Conservation (phyloP, 495 filamentous ascomycete genomes). For the Hypoxylon fuscum region DNA sequence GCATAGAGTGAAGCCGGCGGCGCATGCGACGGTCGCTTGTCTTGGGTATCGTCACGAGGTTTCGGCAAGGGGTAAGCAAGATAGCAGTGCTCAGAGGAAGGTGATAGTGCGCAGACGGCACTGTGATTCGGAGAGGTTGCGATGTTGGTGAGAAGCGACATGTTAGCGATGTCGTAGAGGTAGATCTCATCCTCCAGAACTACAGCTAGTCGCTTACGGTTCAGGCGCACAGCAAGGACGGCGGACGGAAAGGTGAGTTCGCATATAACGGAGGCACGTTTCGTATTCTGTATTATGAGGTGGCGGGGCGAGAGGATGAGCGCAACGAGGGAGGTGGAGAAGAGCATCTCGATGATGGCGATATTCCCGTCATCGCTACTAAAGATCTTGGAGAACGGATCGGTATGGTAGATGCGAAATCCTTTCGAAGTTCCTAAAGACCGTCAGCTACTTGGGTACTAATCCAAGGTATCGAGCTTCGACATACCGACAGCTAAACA, state of each 20-base stretch:
- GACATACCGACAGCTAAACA: conserved; percentile 87
- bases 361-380: conserved; percentile 93
- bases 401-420: conserved; percentile 94
- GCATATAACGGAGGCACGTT: conserved; percentile 97
- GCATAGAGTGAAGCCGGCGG: conserved; percentile 79
- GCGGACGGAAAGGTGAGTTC: conserved; percentile 97
- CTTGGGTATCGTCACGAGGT: conserved; percentile 63
- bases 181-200: conserved; percentile 96
- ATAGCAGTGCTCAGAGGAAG: conserved; percentile 94
- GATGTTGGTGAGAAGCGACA: conserved; percentile 90
- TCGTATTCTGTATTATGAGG: conserved; percentile 95
- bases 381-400: conserved; percentile 92
- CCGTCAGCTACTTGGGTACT: conserved; percentile 17
- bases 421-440: conserved; percentile 83
- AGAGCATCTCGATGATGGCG: conserved; percentile 96
- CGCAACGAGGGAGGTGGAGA: conserved; percentile 97
- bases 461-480: neutral
- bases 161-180: conserved; percentile 97
- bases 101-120: conserved; percentile 90
- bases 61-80: conserved; percentile 95
- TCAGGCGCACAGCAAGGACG: conserved; percentile 89
- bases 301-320: conserved; percentile 88
- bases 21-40: conserved; percentile 79
- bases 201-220: conserved; percentile 91
- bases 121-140: conserved; percentile 91